Evolutionary conservation across 352 stramenopile species (phyloP), one percentile per base, ranked within the genome.

Genomic region (Bremia lactucae): DNA sequence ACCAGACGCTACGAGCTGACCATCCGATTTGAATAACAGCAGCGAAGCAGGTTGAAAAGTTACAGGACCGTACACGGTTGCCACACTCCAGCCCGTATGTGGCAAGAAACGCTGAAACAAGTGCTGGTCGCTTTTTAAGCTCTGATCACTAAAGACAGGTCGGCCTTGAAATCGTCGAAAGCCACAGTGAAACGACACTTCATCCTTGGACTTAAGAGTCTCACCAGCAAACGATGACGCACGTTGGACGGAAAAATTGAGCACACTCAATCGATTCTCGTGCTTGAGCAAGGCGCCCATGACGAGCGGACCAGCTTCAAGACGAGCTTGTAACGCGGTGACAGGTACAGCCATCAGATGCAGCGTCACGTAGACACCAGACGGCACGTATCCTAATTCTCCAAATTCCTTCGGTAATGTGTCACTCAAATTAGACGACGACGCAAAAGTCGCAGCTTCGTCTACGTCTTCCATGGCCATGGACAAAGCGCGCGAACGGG

Each of bases 91-190:
- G 10, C 84, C 81, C 18, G 53, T 67, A 28, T 84, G 76, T 23
- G 91, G 93, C 56, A 99, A 62, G 74, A 98, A 99, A 20, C 95
- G 81, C 68, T 98, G 88, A 62, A 98, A 98, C 52, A 99, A 94
- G 65, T 98, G 93, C 67, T 99, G 98, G 69, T 98, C 95, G 64
- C 92, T 97, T 56, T 98, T 98, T 15, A 98, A 68, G 46, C 96
- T 98, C 61, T 98, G 80, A 59, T 99, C 91, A 20, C 84, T 97
- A 68, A 98, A 99, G 19, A 99, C 66, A 0, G 96, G 95, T 40
- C 82, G 80, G 18, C 71, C 81, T 4, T 80, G 68, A 66, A 95
- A 98, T 19, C 84, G 91, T 18, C 96, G 83, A 82, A 98, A 98
- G 15, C 96, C 96, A 47, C 87, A 97, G 65, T 97, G 88, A 56